A percentile compares a stretch with the other conserved stretches of the same genome.
Conservation (phyloP, 1,284 basidiomycete genomes). For the Polyporus tsugae region DNA sequence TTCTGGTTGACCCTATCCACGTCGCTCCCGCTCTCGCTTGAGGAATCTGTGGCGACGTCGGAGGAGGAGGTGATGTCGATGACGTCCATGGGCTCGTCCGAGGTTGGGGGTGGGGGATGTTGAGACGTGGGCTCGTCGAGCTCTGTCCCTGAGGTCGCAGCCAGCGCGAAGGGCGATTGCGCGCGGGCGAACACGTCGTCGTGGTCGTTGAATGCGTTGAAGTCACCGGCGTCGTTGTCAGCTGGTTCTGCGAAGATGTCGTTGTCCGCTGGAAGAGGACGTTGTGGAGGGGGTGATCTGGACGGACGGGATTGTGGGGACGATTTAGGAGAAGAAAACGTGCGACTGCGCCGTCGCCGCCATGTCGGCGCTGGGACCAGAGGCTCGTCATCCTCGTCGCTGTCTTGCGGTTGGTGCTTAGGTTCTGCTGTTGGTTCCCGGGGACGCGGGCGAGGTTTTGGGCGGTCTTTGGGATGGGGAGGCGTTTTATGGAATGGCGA, state of each 20-base stretch:
- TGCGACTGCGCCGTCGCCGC: constrained; percentile 24
- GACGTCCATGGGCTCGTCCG: constrained; percentile 25
- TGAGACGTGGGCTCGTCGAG: constrained; percentile 18
- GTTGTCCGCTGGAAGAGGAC: background rate
- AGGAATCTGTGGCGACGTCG: constrained; percentile 9
- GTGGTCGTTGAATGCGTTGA: constrained; percentile 14
- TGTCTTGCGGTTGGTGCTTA: background rate
- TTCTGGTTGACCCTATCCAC: constrained; percentile 11
- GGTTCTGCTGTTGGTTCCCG: background rate
- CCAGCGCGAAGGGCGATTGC: constrained; percentile 8
- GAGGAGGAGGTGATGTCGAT: constrained; percentile 25
- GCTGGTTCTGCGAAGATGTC: constrained; percentile 1
- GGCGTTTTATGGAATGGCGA: background rate
- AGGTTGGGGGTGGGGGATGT: constrained; percentile 15
- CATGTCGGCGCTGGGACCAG: constrained; percentile 9
- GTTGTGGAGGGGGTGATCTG: background rate
- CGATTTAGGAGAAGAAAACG: constrained; percentile 18
- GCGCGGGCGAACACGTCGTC: constrained; percentile 13
- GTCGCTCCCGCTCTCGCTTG: constrained; percentile 12
- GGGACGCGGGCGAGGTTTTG: constrained; percentile 12
- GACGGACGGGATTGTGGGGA: background rate
- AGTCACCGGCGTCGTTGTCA: constrained; percentile 11
- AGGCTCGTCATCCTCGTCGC: background rate
- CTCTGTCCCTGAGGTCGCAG: constrained; percentile 6
- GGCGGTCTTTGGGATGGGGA: constrained; percentile 1